Evolutionary conservation across 2,329 filamentous ascomycete species (phyloP).

Genomic region (Zalaria obscura): DNA sequence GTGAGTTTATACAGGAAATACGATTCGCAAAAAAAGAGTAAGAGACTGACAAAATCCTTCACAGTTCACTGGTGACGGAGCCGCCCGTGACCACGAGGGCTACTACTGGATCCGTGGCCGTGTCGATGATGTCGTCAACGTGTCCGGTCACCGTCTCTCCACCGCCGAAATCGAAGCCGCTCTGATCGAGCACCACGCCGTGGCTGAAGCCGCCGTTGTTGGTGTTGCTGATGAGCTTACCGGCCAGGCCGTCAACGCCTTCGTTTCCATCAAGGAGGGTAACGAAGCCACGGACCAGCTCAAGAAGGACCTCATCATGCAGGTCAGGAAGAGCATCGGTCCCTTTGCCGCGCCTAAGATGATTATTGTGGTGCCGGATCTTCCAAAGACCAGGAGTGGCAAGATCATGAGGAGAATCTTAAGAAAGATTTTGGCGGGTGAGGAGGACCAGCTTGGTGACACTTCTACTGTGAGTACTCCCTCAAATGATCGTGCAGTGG

Average conservation of each 20-base stretch:
- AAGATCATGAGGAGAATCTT: conserved; percentile 99
- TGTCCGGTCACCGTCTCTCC: conserved; percentile 87
- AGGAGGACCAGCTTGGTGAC: conserved; percentile 94
- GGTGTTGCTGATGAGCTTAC: conserved; percentile 88
- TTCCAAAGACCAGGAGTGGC: conserved; percentile 92
- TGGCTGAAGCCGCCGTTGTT: conserved; percentile 91
- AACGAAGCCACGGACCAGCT: conserved; percentile 64
- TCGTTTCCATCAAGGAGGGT: conserved; percentile 81
- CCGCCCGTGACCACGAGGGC: conserved; percentile 88
- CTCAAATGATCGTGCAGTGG: neutral
- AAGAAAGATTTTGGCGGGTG: conserved; percentile 91
- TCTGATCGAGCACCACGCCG: conserved; percentile 75
- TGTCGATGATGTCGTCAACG: conserved; percentile 97
- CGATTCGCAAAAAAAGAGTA: neutral
- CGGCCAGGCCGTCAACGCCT: conserved; percentile 93
- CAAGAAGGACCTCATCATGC: conserved; percentile 84
- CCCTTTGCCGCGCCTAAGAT: conserved; percentile 95
- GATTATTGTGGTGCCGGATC: conserved; percentile 77
- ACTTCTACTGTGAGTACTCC: conserved; percentile 61
- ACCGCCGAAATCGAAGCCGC: conserved; percentile 97
- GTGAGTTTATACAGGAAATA: conserved; percentile 39
- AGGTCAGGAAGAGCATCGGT: conserved; percentile 94
- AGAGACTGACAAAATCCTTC: conserved; percentile 1
- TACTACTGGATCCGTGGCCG: conserved; percentile 99
- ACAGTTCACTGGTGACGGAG: conserved; percentile 84